phyloP scores from a whole-genome alignment of 2,329 filamentous ascomycete genomes.

The Apiospora aurea region DNA sequence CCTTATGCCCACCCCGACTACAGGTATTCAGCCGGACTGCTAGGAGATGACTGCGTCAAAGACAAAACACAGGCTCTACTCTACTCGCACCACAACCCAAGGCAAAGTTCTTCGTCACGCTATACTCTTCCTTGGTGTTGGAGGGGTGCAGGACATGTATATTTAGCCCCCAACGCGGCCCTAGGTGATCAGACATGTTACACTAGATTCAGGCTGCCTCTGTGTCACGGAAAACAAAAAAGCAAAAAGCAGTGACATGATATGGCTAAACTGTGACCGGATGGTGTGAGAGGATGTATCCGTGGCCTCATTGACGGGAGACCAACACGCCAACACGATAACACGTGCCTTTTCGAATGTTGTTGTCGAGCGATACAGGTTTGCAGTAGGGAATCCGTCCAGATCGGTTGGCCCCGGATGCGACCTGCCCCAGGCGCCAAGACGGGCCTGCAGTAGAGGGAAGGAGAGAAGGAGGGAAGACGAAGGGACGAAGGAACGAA shows the following conservation, averaged over 20 bases:
- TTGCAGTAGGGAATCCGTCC: neutral
- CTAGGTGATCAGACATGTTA: neutral
- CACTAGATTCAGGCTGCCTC: conserved; percentile 16
- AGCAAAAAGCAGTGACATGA: neutral
- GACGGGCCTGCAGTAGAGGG: neutral
- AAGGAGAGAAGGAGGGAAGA: neutral
- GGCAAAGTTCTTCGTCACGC: neutral
- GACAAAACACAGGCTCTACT: neutral
- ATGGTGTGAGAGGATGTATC: neutral
- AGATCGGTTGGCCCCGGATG: conserved; percentile 12
- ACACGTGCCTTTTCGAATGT: neutral
- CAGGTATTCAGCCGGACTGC: neutral
- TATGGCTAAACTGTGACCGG: neutral
- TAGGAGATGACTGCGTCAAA: neutral
- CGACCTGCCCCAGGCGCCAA: conserved; percentile 11
- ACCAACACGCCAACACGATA: neutral
- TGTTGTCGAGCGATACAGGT: neutral
- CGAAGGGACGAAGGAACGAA: too few relatives aligned
- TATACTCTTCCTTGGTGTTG: neutral
- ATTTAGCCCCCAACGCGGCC: neutral
- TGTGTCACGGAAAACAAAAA: neutral
- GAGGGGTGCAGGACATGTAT: neutral
- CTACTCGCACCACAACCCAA: neutral
- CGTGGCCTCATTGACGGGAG: conserved; percentile 2
- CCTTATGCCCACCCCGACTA: neutral